Conservation (phyloP, 345 rosid species). For the Syzygium aromaticum region DNA sequence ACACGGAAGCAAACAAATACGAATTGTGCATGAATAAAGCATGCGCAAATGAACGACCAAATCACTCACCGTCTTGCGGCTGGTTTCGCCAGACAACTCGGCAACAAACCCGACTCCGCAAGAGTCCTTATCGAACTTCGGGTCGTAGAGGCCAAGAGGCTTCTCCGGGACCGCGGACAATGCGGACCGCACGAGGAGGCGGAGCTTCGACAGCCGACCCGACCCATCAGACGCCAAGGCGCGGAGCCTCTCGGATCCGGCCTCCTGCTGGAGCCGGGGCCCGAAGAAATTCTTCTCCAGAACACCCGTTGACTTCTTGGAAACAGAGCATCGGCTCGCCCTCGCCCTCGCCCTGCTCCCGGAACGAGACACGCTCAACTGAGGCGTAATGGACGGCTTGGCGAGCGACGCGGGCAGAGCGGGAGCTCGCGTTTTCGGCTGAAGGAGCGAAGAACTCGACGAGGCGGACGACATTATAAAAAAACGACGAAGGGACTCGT, state of each 20-base stretch:
- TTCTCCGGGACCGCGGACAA: constrained; percentile 86
- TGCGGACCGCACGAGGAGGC: constrained; percentile 54
- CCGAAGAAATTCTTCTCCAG: constrained; percentile 48
- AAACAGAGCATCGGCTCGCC: constrained; percentile 20
- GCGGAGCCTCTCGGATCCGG: constrained; percentile 49
- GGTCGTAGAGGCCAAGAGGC: constrained; percentile 95
- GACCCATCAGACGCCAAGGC: constrained; percentile 84
- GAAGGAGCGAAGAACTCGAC: constrained; percentile 4
- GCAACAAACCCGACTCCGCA: constrained; percentile 99
- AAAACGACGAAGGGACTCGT: background rate
- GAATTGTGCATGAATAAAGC: background rate
- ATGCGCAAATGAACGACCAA: background rate
- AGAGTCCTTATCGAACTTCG: constrained; percentile 88
- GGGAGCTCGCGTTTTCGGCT: background rate
- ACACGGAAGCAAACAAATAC: background rate
- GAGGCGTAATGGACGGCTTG: constrained; percentile 17
- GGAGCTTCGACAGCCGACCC: constrained; percentile 60
- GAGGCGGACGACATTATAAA: constrained; percentile 7
- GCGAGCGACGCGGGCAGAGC: background rate
- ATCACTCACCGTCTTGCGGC: constrained; percentile 69
- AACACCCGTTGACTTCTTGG: constrained; percentile 9
- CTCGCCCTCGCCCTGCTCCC: background rate
- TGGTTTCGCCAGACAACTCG: constrained; percentile 74
- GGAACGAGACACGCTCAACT: constrained; percentile 15
- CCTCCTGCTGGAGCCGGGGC: constrained; percentile 25